phyloP scores from a whole-genome alignment of 352 stramenopile species.

The Pythium apleroticum region DNA sequence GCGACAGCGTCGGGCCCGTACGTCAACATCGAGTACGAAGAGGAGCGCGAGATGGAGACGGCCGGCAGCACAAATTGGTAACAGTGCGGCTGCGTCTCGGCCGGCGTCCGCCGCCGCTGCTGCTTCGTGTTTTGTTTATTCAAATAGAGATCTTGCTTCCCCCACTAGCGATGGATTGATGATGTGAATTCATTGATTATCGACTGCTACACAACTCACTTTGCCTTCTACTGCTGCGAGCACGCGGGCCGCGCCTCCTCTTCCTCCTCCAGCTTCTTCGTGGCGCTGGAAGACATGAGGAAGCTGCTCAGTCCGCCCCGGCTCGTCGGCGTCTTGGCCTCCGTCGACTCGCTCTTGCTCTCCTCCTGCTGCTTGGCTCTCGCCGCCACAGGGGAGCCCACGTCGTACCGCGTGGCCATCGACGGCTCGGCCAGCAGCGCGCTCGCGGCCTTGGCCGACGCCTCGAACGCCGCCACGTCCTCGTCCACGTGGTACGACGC shows the following conservation, averaged over 20 bases:
- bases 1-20: slow-evolving; percentile 54
- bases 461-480: slow-evolving; percentile 22
- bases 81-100: slow-evolving; percentile 17
- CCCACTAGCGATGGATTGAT: not conserved
- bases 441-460: slow-evolving; percentile 14
- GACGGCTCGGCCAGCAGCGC: slow-evolving; percentile 19
- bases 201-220: too few species aligned
- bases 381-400: not conserved
- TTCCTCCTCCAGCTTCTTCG: slow-evolving; percentile 26
- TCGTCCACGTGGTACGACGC: slow-evolving; percentile 17
- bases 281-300: slow-evolving; percentile 37
- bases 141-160: slow-evolving; percentile 15
- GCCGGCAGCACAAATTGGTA: slow-evolving; percentile 54
- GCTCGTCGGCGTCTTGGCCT: slow-evolving; percentile 1
- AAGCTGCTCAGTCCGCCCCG: slow-evolving; percentile 29
- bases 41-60: slow-evolving; percentile 66
- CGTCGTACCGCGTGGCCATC: slow-evolving; percentile 6
- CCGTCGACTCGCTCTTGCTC: not conserved
- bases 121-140: slow-evolving; percentile 13
- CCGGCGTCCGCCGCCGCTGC: not conserved
- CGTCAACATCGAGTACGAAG: slow-evolving; percentile 87
- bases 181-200: slow-evolving; percentile 4
- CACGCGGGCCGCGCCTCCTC: slow-evolving; percentile 40
- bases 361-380: slow-evolving; percentile 9
- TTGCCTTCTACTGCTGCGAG: slow-evolving; percentile 41